These are phyloP conservation scores for Sarocladiaceae sp. DNA, from an alignment of 2,329 filamentous ascomycete species.

Conservation along the genomic window DNA sequence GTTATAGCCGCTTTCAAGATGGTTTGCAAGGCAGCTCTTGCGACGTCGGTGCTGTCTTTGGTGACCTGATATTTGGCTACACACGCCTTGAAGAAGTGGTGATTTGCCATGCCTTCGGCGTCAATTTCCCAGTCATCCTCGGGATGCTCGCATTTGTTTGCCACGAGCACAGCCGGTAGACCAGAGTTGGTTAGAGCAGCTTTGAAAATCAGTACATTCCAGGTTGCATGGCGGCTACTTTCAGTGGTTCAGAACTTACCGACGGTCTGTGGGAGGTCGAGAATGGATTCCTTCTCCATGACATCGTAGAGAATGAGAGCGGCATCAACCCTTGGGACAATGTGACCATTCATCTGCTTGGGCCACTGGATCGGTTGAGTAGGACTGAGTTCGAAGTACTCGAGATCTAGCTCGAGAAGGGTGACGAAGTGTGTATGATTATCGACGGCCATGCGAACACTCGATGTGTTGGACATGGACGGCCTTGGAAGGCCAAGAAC, in stretches of 20 bases:
- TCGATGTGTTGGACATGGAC: slow-evolving; percentile 48
- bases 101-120: slow-evolving; percentile 54
- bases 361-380: slow-evolving; percentile 57
- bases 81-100: slow-evolving; percentile 60
- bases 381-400: slow-evolving; percentile 56
- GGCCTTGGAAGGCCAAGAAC: slow-evolving; percentile 49
- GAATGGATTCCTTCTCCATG: slow-evolving; percentile 67
- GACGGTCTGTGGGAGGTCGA: slow-evolving; percentile 66
- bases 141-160: slow-evolving; percentile 82
- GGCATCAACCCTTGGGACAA: slow-evolving; percentile 72
- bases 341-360: slow-evolving; percentile 61
- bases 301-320: slow-evolving; percentile 86
- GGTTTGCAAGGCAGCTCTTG: slow-evolving; percentile 68
- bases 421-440: slow-evolving; percentile 52
- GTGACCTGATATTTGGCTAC: slow-evolving; percentile 71
- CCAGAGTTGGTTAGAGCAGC: slow-evolving; percentile 67
- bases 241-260: slow-evolving; percentile 52
- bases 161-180: slow-evolving; percentile 74
- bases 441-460: slow-evolving; percentile 52
- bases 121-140: slow-evolving; percentile 65
- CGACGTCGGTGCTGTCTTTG: slow-evolving; percentile 60
- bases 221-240: background rate
- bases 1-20: slow-evolving; percentile 67
- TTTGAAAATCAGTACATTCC: slow-evolving; percentile 31
- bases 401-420: slow-evolving; percentile 59